Percentiles rank a stretch among this genome's conserved stretches.
Evolutionary conservation across 768 basidiomycete species (phyloP).

Genomic region (Lyophyllum atratum): DNA sequence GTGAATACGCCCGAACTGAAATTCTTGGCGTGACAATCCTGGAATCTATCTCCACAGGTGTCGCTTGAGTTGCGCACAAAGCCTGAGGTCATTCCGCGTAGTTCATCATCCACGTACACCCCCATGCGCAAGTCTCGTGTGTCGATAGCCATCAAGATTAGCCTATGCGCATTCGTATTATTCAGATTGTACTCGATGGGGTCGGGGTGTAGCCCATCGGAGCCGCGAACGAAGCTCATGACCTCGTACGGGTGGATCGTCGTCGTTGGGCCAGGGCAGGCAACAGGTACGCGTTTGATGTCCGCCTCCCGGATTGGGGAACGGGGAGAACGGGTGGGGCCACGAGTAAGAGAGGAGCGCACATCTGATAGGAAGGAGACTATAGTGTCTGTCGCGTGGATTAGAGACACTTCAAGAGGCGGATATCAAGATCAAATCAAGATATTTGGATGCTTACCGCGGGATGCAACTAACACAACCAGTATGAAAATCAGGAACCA

Average conservation of each 20-base stretch:
- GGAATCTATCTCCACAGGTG: constrained; percentile 18
- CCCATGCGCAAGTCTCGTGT: constrained; percentile 20
- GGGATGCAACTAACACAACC: neutral
- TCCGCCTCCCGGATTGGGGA: neutral
- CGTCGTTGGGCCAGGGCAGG: constrained; percentile 7
- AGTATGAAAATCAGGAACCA: neutral
- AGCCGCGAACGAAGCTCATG: constrained; percentile 15
- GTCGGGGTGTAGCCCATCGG: constrained; percentile 12
- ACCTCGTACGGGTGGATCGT: constrained; percentile 15
- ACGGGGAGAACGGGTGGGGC: neutral
- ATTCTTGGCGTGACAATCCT: constrained; percentile 13
- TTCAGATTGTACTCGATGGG: constrained; percentile 25
- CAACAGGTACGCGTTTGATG: neutral
- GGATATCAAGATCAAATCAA: too few species aligned
- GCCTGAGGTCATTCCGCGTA: constrained; percentile 15
- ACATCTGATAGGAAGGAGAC: neutral
- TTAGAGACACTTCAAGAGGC: too few species aligned
- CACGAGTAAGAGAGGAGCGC: neutral
- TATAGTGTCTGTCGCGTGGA: too few species aligned
- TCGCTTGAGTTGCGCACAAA: constrained; percentile 15
- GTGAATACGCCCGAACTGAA: constrained; percentile 19
- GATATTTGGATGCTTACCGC: constrained; percentile 1
- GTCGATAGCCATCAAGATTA: constrained; percentile 21
- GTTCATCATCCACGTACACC: constrained; percentile 19
- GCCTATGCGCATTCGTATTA: constrained; percentile 14